Evolutionary conservation across 1,284 basidiomycete species (phyloP), one percentile per base, ranked within the genome.

Genomic region (Trichosporon sp.): DNA sequence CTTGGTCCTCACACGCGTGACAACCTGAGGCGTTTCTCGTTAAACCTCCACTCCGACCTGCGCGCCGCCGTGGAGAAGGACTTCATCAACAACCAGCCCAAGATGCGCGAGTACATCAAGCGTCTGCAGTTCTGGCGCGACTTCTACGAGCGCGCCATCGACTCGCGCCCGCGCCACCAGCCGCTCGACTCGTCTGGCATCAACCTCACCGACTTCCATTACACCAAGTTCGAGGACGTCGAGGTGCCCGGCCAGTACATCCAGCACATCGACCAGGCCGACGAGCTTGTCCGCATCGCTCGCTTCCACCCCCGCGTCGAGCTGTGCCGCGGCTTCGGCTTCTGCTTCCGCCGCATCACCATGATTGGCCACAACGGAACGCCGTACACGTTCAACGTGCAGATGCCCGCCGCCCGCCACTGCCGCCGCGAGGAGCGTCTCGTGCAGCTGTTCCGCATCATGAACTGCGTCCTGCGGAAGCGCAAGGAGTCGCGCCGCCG

Each of bases 181-280:
- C 90, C 93, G n/a, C 86, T 99, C 68, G 96, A 98, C 76, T 87
- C 91, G 71, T 87, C 94, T 65, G 96, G 93, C 76, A 95, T 97
- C 84, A 98, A 95, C 85, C 87, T 99, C 75, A 93, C 94, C 11
- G 96, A 99, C 83, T 99, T 99, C 87, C 96, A 99, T 78, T 96
- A 98, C 83, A 91, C 91, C 80, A 98, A 96, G 83, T 96, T 98
- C 71, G 97, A 99, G 78, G 97, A 99, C 76, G 94, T 99, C 67
- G 97, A 99, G 83, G 90, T 99, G 69, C 97, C 97, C 21, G 97
- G 97, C 8, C 97, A 99, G 84, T 99, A 99, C 79, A 92, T 96
- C 0, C 74, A 96, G 92, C 92, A 97, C 80, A 95, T 96, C 81
- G 97, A 99, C 83, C 94, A 89, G 80, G 94, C 95, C 79, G 91